These are phyloP conservation scores for Tetracentron sinense DNA, from an alignment of 164 flowering plant genomes.

Conservation along the genomic window DNA sequence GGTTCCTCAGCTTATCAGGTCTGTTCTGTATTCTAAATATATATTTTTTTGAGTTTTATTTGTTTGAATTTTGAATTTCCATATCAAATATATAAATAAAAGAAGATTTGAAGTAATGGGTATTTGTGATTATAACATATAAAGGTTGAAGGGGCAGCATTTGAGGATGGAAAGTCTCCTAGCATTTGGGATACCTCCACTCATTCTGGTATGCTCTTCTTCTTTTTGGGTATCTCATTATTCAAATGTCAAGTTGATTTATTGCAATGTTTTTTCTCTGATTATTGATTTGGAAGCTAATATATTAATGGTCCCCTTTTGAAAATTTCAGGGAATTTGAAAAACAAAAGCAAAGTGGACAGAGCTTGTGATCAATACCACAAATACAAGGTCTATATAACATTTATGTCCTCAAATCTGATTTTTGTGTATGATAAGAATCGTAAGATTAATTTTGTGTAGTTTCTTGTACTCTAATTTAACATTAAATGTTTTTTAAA, in stretches of 20 bases:
- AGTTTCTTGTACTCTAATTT: too few species aligned
- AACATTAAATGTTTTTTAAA: too few species aligned
- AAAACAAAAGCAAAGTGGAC: constrained; percentile 22
- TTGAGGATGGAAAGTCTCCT: constrained; percentile 30
- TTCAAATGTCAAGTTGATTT: too few species aligned
- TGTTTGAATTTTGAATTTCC: neutral
- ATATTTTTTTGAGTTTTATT: neutral
- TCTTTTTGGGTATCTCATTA: neutral
- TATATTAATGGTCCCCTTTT: neutral
- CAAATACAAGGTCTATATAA: constrained; percentile 26
- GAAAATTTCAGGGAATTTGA: constrained; percentile 3
- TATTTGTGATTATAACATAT: too few species aligned
- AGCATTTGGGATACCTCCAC: constrained; percentile 29
- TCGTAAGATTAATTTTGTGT: too few species aligned
- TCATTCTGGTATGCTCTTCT: constrained; percentile 18
- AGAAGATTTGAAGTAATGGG: too few species aligned
- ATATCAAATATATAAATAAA: too few species aligned
- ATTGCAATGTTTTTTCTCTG: neutral
- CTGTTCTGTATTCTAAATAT: neutral
- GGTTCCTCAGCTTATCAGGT: constrained; percentile 31
- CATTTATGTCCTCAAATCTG: too few species aligned
- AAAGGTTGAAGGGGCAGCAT: constrained; percentile 32
- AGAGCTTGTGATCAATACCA: constrained; percentile 31
- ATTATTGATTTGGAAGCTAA: neutral
- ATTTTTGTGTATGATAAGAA: too few species aligned